These are phyloP conservation scores for Aegilops longissima DNA, from an alignment of 176 grass and related monocot species.

Conservation along the genomic window DNA sequence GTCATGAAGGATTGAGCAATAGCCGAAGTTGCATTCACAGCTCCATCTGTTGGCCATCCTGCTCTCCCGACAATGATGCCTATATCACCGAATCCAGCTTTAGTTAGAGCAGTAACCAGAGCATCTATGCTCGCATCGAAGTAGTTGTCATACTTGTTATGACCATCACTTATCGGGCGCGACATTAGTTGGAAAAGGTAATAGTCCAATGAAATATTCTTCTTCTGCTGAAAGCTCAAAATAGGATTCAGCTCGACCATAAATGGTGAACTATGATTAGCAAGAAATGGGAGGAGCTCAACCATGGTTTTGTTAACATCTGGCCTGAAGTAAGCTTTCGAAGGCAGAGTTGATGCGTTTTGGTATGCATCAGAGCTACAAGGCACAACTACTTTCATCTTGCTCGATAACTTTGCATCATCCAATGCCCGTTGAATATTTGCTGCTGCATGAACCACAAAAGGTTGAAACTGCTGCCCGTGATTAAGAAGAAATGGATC, in stretches of 20 bases:
- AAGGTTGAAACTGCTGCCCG: constrained; percentile 59
- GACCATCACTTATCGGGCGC: constrained; percentile 59
- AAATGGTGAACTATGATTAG: constrained; percentile 74
- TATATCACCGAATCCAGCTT: constrained; percentile 68
- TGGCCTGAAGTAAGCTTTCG: constrained; percentile 74
- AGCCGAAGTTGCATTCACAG: constrained; percentile 70
- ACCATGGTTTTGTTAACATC: constrained; percentile 84
- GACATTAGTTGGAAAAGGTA: constrained; percentile 75
- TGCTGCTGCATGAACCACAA: constrained; percentile 63
- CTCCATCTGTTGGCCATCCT: constrained; percentile 98
- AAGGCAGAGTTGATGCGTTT: constrained; percentile 62
- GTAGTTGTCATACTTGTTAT: constrained; percentile 80
- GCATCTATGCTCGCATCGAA: constrained; percentile 84
- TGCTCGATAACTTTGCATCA: constrained; percentile 64
- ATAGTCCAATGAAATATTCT: constrained; percentile 77
- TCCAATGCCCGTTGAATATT: constrained; percentile 76
- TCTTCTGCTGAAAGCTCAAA: constrained; percentile 64
- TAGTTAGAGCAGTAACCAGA: constrained; percentile 74
- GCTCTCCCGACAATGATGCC: constrained; percentile 68
- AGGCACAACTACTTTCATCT: constrained; percentile 79
- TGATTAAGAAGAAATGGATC: constrained; percentile 76
- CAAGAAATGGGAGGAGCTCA: constrained; percentile 85
- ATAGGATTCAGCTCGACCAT: constrained; percentile 80
- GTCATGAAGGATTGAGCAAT: constrained; percentile 73
- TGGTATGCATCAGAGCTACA: constrained; percentile 71